phyloP scores from a whole-genome alignment of 441 rosid species.

The Eutrema salsugineum region DNA sequence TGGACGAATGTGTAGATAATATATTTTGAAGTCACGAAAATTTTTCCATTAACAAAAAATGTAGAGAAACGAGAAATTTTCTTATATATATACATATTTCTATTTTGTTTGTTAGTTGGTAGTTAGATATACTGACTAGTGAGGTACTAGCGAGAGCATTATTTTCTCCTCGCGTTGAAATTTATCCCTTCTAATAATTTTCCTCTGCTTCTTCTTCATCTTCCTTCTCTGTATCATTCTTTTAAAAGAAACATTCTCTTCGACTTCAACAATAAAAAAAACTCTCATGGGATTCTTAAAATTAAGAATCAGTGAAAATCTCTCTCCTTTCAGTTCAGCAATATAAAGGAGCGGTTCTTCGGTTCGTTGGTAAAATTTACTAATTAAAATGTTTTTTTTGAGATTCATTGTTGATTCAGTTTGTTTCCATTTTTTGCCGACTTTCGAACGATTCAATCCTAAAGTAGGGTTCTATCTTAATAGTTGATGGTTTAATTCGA shows the following conservation, averaged over 20 bases:
- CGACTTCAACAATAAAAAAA: background rate
- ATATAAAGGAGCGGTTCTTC: background rate
- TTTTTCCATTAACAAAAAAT: too few relatives aligned
- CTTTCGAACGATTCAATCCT: slow-evolving; percentile 4
- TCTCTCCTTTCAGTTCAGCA: background rate
- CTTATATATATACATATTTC: too few relatives aligned
- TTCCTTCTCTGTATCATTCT: background rate
- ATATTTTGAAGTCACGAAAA: too few relatives aligned
- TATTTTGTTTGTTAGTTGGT: background rate
- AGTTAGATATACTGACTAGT: slow-evolving; percentile 4
- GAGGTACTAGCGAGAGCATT: background rate
- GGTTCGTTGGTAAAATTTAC: background rate
- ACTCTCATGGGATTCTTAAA: background rate
- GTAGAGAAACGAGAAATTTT: too few relatives aligned
- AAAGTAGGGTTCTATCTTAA: background rate
- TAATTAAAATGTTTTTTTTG: background rate
- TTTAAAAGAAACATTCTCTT: slow-evolving; percentile 5
- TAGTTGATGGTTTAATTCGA: background rate
- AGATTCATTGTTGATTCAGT: slow-evolving; percentile 9
- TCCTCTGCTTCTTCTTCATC: background rate
- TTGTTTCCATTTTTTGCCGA: background rate
- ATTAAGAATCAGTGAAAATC: background rate
- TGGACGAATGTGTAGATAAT: too few relatives aligned
- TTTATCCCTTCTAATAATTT: background rate
- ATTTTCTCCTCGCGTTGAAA: slow-evolving; percentile 21